phyloP scores from a whole-genome alignment of 371 early-diverging fungal genomes.

The Phascolomyces articulosus region DNA sequence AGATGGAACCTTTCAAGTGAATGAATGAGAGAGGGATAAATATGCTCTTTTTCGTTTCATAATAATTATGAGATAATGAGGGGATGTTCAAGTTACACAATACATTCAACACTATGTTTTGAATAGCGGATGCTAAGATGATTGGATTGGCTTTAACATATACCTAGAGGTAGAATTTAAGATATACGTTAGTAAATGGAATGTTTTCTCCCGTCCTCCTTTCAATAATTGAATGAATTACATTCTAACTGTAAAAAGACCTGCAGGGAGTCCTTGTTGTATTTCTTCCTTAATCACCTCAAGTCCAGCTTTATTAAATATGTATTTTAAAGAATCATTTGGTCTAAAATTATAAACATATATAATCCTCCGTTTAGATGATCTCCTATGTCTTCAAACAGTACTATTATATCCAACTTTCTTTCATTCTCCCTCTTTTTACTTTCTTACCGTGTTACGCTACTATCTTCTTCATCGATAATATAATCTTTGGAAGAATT shows the following conservation, averaged over 20 bases:
- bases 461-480: conserved; percentile 85
- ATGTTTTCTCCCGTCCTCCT: not conserved
- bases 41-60: no score
- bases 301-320: conserved; percentile 78
- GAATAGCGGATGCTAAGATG: not conserved
- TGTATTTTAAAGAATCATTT: conserved; percentile 61
- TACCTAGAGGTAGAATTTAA: conserved; percentile 17
- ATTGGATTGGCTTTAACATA: conserved; percentile 16
- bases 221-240: conserved; percentile 39
- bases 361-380: no score
- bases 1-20: no score
- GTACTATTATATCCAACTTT: no score
- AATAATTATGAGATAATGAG: no score
- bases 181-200: no score
- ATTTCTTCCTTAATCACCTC: conserved; percentile 67
- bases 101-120: no score
- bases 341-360: conserved; percentile 44
- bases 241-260: conserved; percentile 87
- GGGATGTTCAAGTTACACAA: no score
- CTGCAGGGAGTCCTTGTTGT: conserved; percentile 84
- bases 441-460: conserved; percentile 69
- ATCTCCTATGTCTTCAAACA: no score
- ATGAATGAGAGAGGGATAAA: no score
- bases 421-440: not conserved
- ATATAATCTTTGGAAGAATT: conserved; percentile 65